phyloP scores from a whole-genome alignment of 1,284 basidiomycete genomes.

The Boletus hoseneyae region DNA sequence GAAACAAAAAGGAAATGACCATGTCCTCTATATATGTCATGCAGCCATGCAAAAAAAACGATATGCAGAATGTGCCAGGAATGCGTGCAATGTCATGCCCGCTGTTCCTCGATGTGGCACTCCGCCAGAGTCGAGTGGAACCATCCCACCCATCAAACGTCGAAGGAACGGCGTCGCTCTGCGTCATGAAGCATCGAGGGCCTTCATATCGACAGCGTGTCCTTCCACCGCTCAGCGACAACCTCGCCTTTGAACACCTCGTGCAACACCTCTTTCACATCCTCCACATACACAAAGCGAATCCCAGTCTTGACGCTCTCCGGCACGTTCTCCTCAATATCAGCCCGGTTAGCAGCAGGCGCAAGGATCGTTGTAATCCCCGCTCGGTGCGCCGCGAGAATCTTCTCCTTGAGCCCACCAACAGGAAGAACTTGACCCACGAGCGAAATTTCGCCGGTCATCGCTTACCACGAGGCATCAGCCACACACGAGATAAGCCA shows the following conservation, averaged over 20 bases:
- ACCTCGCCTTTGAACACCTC: constrained; percentile 76
- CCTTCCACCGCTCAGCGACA: constrained; percentile 65
- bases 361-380: constrained; percentile 91
- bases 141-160: background rate
- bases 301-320: constrained; percentile 93
- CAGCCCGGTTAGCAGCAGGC: constrained; percentile 82
- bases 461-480: constrained; percentile 50
- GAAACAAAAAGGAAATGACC: background rate
- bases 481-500: background rate
- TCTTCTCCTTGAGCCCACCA: constrained; percentile 94
- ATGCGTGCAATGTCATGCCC: too few relatives aligned
- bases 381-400: constrained; percentile 89
- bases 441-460: constrained; percentile 94
- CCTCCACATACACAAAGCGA: constrained; percentile 90
- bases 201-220: constrained; percentile 38
- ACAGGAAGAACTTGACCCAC: constrained; percentile 92
- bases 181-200: background rate
- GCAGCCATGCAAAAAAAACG: constrained; percentile 1
- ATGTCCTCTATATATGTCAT: constrained; percentile 3
- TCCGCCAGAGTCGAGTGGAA: too few relatives aligned
- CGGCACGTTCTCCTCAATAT: constrained; percentile 95
- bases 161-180: background rate
- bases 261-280: constrained; percentile 81
- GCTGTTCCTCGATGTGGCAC: too few relatives aligned
- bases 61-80: background rate